Base-by-base conservation (phyloP, 2,329 filamentous ascomycete species). In the Ceratocystis destructans region DNA sequence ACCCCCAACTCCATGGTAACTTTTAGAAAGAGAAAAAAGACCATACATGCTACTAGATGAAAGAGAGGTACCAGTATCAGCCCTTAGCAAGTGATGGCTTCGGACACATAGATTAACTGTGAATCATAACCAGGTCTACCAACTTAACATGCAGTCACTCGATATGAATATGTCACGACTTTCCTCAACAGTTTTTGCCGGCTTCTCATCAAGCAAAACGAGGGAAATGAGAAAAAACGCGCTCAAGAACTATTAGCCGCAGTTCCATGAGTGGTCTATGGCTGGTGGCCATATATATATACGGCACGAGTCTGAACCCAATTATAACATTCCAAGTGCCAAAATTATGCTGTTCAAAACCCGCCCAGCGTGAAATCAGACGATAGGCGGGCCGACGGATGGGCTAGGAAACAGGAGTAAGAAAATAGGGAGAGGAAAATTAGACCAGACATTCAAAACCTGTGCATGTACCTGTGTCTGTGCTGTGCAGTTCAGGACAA, bases 341-440 rank as follows among this genome's bases (percentile, higher is more conserved):
- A 28, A 48, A 50, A 45, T 37, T 15, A 50, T 25, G 41, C 48
- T 17, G 41, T 45, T 41, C 61, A 46, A 63, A 63, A 28, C 22
- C 33, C 2, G 41, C 10, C 25, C 45, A 50, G 61, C 20, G 61
- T 63, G 28, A 48, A 45, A 63, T 63, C 61, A 48, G 61, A 63
- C 61, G 61, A 31, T 22, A 48, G 48, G 44, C 53, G 33, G 48
- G 61, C 5, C 31, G 25, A 15, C 44, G 61, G 61, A 2, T 22
- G 61, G 61, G 61, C 61, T 63, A 28, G 44, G 61, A 48, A 53
- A 25, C 48, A 6, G 20, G 20, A 50, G 33, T 12, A 37, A 12
- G 33, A 1, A 50, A 50, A 53, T 20, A 48, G 17, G 1, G 31
- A 63, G 17, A 31, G 28, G 8, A 33, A 12, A 31, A 20, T 33